Conservation (phyloP, 163 green algal species). For the Scenedesmus sp. region DNA sequence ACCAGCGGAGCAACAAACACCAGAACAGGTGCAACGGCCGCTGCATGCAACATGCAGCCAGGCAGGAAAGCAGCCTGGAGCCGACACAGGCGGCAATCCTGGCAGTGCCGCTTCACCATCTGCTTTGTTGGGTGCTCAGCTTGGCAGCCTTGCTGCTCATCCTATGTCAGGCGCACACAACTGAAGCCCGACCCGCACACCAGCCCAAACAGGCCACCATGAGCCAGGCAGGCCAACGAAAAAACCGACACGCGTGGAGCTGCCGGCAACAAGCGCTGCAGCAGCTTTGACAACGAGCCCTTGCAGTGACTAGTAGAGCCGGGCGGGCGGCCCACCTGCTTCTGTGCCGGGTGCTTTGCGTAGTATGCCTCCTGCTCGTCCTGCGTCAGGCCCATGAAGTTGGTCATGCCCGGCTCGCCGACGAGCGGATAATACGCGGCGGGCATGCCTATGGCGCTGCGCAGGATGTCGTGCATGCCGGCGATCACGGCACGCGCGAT, state of each 20-base stretch:
- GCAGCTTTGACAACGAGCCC: too few species aligned
- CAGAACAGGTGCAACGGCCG: too few species aligned
- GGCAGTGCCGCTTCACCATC: slow-evolving; percentile 1
- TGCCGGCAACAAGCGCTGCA: too few species aligned
- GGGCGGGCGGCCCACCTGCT: slow-evolving; percentile 57
- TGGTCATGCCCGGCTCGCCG: slow-evolving; percentile 42
- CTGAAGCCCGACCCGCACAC: neutral
- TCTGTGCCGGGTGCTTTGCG: slow-evolving; percentile 63
- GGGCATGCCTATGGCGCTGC: slow-evolving; percentile 15
- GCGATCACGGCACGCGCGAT: slow-evolving; percentile 34
- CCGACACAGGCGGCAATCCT: too few species aligned
- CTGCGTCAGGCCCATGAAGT: slow-evolving; percentile 61
- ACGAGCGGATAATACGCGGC: slow-evolving; percentile 57
- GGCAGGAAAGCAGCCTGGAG: too few species aligned
- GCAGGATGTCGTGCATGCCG: slow-evolving; percentile 50
- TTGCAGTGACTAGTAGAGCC: neutral
- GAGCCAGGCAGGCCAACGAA: too few species aligned
- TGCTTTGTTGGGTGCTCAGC: neutral
- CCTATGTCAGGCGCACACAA: too few species aligned
- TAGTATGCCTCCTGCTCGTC: slow-evolving; percentile 61
- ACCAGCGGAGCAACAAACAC: too few species aligned
- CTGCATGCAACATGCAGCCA: too few species aligned
- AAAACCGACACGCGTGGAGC: too few species aligned
- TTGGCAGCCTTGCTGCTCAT: too few species aligned
- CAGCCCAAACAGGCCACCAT: too few species aligned